A percentile compares a stretch with the other conserved stretches of the same genome.
Conservation (phyloP, 108 stramenopile genomes). For the Schizochytrium sp. region DNA sequence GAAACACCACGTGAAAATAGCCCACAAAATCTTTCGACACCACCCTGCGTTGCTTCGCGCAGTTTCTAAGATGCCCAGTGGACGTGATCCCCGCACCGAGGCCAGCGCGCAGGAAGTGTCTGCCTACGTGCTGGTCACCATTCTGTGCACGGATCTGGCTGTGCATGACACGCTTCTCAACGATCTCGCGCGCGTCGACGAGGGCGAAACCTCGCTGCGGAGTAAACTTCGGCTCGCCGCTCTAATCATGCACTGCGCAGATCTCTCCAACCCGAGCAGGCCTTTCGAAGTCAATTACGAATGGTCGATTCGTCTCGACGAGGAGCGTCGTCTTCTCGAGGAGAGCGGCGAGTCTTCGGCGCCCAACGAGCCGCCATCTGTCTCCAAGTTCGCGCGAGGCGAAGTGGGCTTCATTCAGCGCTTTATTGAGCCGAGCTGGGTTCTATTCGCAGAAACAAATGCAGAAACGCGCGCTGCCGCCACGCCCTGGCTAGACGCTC, state of each 20-base stretch:
- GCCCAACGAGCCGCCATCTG: background rate
- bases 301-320: background rate
- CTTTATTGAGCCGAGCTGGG: background rate
- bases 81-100: background rate
- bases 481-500: background rate
- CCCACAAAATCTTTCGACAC: slow-evolving; percentile 5
- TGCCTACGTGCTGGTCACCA: background rate
- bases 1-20: background rate
- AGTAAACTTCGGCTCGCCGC: background rate
- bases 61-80: background rate
- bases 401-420: background rate
- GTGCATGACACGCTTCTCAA: background rate
- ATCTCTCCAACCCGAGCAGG: background rate
- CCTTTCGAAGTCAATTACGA: background rate
- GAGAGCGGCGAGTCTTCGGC: background rate
- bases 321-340: background rate
- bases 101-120: background rate
- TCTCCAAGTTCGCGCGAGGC: background rate
- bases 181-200: background rate
- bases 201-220: background rate
- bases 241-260: background rate
- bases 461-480: background rate
- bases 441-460: background rate
- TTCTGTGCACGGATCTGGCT: slow-evolving; percentile 3
- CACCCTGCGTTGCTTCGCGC: background rate